These are phyloP conservation scores for Holtermanniella nyarrowii DNA, from an alignment of 768 basidiomycete genomes.

Conservation along the genomic window DNA sequence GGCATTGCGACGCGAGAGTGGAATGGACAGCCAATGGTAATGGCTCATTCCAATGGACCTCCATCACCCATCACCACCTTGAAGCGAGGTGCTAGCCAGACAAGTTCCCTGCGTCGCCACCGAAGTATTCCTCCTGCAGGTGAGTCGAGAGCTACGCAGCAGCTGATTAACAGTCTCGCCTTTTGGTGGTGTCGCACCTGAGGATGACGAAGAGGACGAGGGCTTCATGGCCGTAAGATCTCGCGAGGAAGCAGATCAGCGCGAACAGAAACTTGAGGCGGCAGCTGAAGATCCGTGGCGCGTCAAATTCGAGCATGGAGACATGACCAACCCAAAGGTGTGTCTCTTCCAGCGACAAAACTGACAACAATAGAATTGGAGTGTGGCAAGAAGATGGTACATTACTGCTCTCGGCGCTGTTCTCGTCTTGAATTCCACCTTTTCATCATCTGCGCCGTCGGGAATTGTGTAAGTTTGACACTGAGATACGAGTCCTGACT, in stretches of 20 bases:
- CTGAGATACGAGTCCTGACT: too few species aligned
- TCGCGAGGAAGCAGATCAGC: constrained; percentile 24
- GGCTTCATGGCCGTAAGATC: constrained; percentile 24
- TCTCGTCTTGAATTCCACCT: constrained; percentile 38
- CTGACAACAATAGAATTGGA: constrained; percentile 29
- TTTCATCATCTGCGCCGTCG: constrained; percentile 36
- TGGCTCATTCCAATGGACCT: constrained; percentile 2
- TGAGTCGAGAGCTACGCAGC: constrained; percentile 17
- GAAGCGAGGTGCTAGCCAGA: too few species aligned
- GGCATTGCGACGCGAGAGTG: too few species aligned
- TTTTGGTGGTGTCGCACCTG: constrained; percentile 29
- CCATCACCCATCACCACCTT: neutral
- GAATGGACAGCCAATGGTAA: constrained; percentile 16
- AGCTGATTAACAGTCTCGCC: constrained; percentile 17
- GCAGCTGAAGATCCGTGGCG: constrained; percentile 33
- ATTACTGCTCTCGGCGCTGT: constrained; percentile 33
- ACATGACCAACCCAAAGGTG: constrained; percentile 36
- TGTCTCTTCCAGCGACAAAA: neutral
- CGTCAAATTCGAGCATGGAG: constrained; percentile 36
- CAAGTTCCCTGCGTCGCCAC: too few species aligned
- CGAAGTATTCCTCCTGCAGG: constrained; percentile 10
- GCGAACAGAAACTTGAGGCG: constrained; percentile 15
- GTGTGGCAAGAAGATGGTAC: constrained; percentile 30
- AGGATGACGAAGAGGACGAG: constrained; percentile 24
- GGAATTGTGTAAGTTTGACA: too few species aligned